phyloP scores from a whole-genome alignment of 2,329 filamentous ascomycete species.

The Arthrobotrys pseudoclavata region DNA sequence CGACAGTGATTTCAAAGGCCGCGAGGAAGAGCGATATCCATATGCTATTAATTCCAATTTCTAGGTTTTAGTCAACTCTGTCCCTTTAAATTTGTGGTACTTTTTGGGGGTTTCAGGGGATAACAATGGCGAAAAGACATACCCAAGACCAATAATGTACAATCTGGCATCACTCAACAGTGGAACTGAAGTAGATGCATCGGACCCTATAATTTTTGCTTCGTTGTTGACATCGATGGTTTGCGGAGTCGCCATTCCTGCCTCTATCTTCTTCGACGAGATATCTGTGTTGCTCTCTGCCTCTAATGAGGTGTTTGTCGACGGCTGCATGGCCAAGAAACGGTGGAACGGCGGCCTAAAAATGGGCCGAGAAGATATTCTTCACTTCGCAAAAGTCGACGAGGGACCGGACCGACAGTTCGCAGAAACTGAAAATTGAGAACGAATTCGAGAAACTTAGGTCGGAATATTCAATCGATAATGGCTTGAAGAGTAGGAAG shows the following conservation, averaged over 20 bases:
- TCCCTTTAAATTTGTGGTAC: constrained; percentile 24
- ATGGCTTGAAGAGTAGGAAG: background rate
- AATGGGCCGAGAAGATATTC: constrained; percentile 15
- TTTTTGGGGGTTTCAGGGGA: constrained; percentile 19
- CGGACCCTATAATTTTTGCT: constrained; percentile 4
- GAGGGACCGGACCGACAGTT: background rate
- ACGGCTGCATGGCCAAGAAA: constrained; percentile 41
- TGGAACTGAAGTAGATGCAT: constrained; percentile 11
- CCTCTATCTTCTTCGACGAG: constrained; percentile 38
- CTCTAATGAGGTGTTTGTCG: constrained; percentile 54
- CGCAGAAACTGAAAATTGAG: background rate
- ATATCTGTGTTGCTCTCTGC: constrained; percentile 49
- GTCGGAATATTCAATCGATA: background rate
- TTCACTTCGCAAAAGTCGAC: background rate
- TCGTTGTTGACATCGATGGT: constrained; percentile 36
- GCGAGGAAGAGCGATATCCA: constrained; percentile 67
- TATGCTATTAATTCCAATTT: constrained; percentile 31
- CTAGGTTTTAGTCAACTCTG: constrained; percentile 52
- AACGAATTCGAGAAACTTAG: background rate
- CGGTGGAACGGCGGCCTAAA: constrained; percentile 26
- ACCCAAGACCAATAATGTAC: constrained; percentile 52
- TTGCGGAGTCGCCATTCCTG: constrained; percentile 37
- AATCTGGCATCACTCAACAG: constrained; percentile 50
- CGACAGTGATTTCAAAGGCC: constrained; percentile 70
- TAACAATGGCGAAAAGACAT: constrained; percentile 18